A percentile compares a stretch with the other conserved stretches of the same genome.
These are phyloP conservation scores for Acer yangbiense DNA, from an alignment of 345 rosid species.

Conservation along the genomic window DNA sequence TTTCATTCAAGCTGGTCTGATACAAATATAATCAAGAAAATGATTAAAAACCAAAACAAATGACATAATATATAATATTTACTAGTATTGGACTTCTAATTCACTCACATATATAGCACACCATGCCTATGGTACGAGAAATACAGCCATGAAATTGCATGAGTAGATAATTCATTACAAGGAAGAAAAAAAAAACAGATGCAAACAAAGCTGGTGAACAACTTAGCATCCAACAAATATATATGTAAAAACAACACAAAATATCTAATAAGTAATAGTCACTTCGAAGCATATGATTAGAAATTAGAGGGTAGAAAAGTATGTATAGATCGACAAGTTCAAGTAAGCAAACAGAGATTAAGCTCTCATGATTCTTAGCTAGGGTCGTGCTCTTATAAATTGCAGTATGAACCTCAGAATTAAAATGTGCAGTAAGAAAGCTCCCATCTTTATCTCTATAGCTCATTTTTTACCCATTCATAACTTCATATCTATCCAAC, in stretches of 20 bases:
- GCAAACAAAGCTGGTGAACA: not conserved
- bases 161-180: not conserved
- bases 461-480: not conserved
- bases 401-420: not conserved
- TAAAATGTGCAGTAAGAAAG: not conserved
- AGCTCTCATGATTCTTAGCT: not conserved
- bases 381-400: not conserved
- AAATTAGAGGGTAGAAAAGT: not conserved
- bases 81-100: not conserved
- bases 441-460: not conserved
- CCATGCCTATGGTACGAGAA: not conserved
- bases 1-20: too few species aligned
- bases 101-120: not conserved
- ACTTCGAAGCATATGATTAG: not conserved
- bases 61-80: not conserved
- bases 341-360: not conserved
- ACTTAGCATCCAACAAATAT: not conserved
- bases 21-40: constrained; percentile 7
- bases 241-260: not conserved
- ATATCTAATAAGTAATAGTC: not conserved
- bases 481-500: not conserved
- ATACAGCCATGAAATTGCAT: too few species aligned
- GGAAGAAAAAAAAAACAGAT: not conserved
- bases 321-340: not conserved
- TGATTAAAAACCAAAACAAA: not conserved